Evolutionary conservation across 1,139 yeast species (phyloP), one percentile per base, ranked within the genome.

Genomic region (Yamadazyma kanchanaburiensis): DNA sequence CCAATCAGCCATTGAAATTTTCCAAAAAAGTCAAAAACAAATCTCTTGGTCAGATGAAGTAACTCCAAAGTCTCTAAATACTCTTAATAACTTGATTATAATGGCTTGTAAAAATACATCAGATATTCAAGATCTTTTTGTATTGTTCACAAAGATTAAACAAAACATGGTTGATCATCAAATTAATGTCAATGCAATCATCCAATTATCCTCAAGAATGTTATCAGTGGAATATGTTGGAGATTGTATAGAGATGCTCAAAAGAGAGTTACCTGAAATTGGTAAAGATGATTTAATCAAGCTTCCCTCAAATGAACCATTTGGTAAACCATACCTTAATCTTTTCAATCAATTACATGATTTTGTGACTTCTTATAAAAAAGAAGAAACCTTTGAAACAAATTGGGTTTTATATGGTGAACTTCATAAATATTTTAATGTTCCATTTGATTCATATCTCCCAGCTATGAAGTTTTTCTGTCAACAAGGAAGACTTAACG

Each of bases 381-480:
- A 63, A 15, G 74, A 73, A 33, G 54, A 60, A 10, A 52, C 69
- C 0, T 51, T 40, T 30, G 77, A 74, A 32, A 64, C 74, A 4
- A 78, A 80, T 24, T 80, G 88, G 87, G 70, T 66, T 4, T 55
- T 83, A 7, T 84, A 79, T 43, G 77, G 77, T 1, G 74, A 73
- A 33, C 50, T 83, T 27, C 75, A 77, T 46, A 65, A 71, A 42
- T 71, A 74, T 37, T 80, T 83, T 46, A 53, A 63, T 19, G 65
- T 81, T 4, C 86, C 91, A 0, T 70, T 57, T 42, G 82, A 78
- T 7, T 58, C 74, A 2, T 81, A 80, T 44, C 60, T 74, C 24
- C 81, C 82, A 1, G 61, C 80, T 2, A 70, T 84, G 65, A 58
- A 66, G 39, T 76, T 72, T 45, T 80, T 83, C 43, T 74, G 84